These are phyloP conservation scores for Priceomyces fermenticarens DNA, from an alignment of 805 yeast species.

Conservation along the genomic window DNA sequence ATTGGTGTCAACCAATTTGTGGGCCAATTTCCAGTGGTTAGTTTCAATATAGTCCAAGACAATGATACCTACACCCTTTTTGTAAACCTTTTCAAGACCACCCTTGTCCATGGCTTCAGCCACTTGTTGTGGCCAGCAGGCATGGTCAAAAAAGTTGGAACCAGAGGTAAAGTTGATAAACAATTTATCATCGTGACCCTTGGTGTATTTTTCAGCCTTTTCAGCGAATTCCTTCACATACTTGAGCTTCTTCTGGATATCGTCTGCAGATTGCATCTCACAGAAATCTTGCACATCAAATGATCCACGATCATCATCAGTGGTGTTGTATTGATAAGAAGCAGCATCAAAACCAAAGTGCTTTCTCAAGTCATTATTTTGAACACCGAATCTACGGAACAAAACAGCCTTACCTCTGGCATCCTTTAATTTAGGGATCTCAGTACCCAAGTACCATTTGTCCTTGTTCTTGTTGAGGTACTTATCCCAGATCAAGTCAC, in stretches of 20 bases:
- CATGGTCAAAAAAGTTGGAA: constrained; percentile 64
- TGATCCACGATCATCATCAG: constrained; percentile 60
- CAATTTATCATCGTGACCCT: constrained; percentile 48
- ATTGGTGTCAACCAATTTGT: constrained; percentile 51
- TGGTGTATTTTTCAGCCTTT: constrained; percentile 48
- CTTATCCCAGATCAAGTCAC: constrained; percentile 55
- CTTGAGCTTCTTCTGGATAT: constrained; percentile 53
- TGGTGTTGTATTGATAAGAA: constrained; percentile 63
- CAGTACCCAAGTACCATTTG: constrained; percentile 57
- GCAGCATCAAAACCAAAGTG: constrained; percentile 66
- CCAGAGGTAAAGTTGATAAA: constrained; percentile 74
- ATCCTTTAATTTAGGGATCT: constrained; percentile 58
- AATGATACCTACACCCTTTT: constrained; percentile 59
- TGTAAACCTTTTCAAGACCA: constrained; percentile 46
- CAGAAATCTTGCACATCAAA: constrained; percentile 74
- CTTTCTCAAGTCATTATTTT: constrained; percentile 37
- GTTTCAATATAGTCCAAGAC: constrained; percentile 66
- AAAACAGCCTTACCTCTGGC: constrained; percentile 64
- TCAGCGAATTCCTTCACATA: constrained; percentile 56
- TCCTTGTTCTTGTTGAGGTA: constrained; percentile 49
- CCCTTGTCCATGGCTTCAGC: constrained; percentile 48
- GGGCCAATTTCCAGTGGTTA: constrained; percentile 57
- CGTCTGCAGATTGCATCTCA: constrained; percentile 52
- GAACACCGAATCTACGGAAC: constrained; percentile 70
- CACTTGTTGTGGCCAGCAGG: constrained; percentile 72